Evolutionary conservation across 768 basidiomycete genomes (phyloP).

Genomic region (Boletus insuetus): DNA sequence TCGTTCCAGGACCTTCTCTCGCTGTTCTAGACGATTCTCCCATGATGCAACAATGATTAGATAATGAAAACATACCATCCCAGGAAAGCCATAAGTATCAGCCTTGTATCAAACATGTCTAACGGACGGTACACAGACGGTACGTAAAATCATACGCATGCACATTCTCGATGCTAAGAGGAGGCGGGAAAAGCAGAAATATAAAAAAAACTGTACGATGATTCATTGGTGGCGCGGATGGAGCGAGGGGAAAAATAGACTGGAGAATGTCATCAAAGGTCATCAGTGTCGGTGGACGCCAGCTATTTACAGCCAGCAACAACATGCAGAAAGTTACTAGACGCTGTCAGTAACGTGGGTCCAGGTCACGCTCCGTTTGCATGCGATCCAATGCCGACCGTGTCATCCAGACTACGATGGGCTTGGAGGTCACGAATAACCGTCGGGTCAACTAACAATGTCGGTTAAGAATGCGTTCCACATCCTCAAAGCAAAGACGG

Average conservation of each 20-base stretch:
- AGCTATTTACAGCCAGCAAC: constrained; percentile 25
- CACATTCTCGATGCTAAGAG: constrained; percentile 17
- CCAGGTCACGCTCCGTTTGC: constrained; percentile 28
- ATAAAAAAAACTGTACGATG: constrained; percentile 12
- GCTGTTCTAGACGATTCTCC: constrained; percentile 33
- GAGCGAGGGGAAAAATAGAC: constrained; percentile 16
- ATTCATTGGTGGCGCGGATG: constrained; percentile 18
- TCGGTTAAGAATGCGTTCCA: constrained; percentile 13
- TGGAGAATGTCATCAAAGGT: constrained; percentile 29
- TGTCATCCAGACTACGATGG: constrained; percentile 77
- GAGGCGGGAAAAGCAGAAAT: constrained; percentile 2
- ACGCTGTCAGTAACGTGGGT: constrained; percentile 13
- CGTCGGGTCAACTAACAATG: constrained; percentile 71
- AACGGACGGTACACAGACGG: constrained; percentile 22
- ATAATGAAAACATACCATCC: constrained; percentile 26
- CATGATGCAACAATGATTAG: constrained; percentile 32
- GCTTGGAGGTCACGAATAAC: constrained; percentile 87
- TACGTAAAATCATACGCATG: constrained; percentile 27
- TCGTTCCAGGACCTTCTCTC: constrained; percentile 35
- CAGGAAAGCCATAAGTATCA: too few relatives aligned
- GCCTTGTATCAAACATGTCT: constrained; percentile 28
- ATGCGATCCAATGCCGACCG: constrained; percentile 30
- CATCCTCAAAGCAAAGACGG: constrained; percentile 7
- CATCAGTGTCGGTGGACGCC: constrained; percentile 22
- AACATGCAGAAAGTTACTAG: constrained; percentile 14